A percentile compares a stretch with the other conserved stretches of the same genome.
phyloP scores from a whole-genome alignment of 352 stramenopile species.

The Aphanomyces invadans region DNA sequence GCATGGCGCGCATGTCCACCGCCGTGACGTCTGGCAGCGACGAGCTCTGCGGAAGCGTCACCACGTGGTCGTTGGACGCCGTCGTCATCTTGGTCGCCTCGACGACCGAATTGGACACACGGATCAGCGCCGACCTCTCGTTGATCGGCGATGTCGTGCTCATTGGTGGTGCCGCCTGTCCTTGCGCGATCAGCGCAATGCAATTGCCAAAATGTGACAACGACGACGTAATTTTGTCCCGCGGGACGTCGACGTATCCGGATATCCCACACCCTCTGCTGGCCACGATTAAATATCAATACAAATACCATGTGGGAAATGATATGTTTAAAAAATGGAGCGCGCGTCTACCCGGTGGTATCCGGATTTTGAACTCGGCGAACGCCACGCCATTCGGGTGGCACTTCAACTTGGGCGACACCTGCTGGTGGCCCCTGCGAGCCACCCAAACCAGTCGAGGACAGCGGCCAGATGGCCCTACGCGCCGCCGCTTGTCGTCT shows the following conservation, averaged over 20 bases:
- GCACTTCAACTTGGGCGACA: too few species aligned
- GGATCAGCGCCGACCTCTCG: conserved; percentile 7
- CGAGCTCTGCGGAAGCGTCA: neutral
- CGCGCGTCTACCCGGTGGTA: too few species aligned
- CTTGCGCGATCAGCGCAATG: neutral
- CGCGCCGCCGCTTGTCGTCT: too few species aligned
- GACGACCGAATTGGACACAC: neutral
- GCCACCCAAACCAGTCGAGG: too few species aligned
- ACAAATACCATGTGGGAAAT: too few species aligned
- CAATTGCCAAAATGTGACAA: neutral
- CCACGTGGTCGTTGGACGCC: neutral
- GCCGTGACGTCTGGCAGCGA: neutral
- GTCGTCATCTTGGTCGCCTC: neutral
- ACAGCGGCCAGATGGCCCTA: too few species aligned
- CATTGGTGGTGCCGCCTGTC: neutral
- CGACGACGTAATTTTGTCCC: neutral
- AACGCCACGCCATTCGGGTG: too few species aligned
- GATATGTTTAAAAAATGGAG: too few species aligned
- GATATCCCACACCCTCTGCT: too few species aligned
- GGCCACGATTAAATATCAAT: neutral
- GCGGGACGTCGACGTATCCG: neutral
- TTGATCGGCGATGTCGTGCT: neutral
- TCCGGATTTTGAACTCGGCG: too few species aligned
- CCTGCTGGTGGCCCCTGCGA: too few species aligned
- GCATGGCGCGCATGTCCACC: neutral